Base-by-base conservation (phyloP, 495 filamentous ascomycete genomes). In the Glutinoglossum americanum region DNA sequence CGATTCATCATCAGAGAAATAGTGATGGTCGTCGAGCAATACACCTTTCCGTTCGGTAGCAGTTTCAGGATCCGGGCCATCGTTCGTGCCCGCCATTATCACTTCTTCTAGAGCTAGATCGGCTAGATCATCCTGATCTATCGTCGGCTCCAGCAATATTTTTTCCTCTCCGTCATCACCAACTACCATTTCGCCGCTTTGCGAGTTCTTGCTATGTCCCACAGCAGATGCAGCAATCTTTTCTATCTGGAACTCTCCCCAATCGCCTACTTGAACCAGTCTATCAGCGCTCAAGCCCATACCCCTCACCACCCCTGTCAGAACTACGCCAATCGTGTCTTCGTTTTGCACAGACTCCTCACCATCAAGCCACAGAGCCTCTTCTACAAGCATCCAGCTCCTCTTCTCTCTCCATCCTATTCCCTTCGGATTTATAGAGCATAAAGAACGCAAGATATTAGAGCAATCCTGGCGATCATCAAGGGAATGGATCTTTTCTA, bases 21-120 rank as follows among this genome's bases (percentile, higher is more conserved):
- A 98, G 65, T 96, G 92, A 69, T 98, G 90, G 60, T 94, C 89
- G 61, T 98, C 92, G 30, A 98, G 74, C 45, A 98, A 73, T 3
- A 98, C 92, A 51, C 90, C 90, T 68, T 79, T 81, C 51, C 82
- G 63, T 21, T 73, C 70, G 4, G 74, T 72, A 17, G 75, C 70
- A 3, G 74, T 74, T n/a, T 80, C 73, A 7, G 79, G 79, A 30
- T 77, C 66, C 0, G 73, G 70, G 47, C 76, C 69, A 58, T 78
- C 74, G 21, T 82, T 77, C 8, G 71, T 72, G 58, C 83, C 79
- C 33, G 83, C 79, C 77, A 87, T 87, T 65, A 84, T 80, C 13
- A 75, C 74, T 58, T 84, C 83, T 66, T 95, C 89, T 21, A 90
- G 90, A 1, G 92, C 89, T 32, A 98, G 75, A 51, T 84, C 79